Evolutionary conservation across 306 rosid species (phyloP).

Genomic region (Sesbania bispinosa): DNA sequence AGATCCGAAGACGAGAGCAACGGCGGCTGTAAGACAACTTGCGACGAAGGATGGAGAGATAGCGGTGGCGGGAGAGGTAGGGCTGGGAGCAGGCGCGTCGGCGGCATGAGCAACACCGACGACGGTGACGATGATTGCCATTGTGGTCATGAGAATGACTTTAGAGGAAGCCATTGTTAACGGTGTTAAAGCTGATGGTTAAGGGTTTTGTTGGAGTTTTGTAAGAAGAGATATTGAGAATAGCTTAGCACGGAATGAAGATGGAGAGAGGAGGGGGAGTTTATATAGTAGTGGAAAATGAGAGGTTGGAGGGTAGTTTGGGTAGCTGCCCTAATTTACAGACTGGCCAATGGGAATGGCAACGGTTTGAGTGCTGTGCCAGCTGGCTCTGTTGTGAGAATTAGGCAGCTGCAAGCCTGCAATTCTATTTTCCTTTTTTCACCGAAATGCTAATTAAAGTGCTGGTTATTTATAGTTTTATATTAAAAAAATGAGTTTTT

Average conservation of each 20-base stretch:
- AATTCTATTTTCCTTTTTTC: too few relatives aligned
- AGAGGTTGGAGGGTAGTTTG: constrained; percentile 39
- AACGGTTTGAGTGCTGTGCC: constrained; percentile 17
- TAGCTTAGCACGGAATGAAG: background rate
- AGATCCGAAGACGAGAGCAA: constrained; percentile 64
- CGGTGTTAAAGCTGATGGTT: background rate
- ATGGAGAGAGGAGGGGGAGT: background rate
- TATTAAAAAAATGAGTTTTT: too few relatives aligned
- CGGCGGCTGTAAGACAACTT: constrained; percentile 37
- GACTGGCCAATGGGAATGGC: constrained; percentile 39
- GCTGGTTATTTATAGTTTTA: too few relatives aligned
- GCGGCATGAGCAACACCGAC: constrained; percentile 38
- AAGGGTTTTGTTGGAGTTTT: constrained; percentile 28
- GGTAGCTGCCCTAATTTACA: constrained; percentile 47
- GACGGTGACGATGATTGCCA: constrained; percentile 39
- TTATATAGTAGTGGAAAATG: constrained; percentile 33
- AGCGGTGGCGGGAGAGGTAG: constrained; percentile 48
- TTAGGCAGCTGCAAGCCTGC: background rate
- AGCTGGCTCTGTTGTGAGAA: constrained; percentile 31
- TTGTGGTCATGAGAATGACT: constrained; percentile 30
- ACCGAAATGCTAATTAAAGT: too few relatives aligned
- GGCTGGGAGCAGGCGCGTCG: constrained; percentile 75
- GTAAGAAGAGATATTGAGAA: background rate
- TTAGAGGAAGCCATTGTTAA: constrained; percentile 55
- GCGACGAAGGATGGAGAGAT: constrained; percentile 52